A percentile compares a stretch with the other conserved stretches of the same genome.
Conservation (phyloP, 176 grass and related monocot species). For the Carex myosuroides region DNA sequence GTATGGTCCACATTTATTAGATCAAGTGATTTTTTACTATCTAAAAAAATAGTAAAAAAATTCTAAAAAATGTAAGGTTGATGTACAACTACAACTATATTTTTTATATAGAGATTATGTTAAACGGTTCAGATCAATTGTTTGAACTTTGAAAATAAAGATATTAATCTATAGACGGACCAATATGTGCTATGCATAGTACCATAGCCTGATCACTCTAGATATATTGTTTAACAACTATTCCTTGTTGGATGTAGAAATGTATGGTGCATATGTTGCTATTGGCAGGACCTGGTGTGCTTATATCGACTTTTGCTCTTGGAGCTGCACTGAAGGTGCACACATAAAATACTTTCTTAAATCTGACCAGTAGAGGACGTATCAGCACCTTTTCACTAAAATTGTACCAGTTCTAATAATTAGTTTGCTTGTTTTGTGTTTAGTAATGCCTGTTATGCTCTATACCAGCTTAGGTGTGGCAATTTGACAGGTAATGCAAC, state of each 20-base stretch:
- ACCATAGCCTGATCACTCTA: no score
- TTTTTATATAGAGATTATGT: no score
- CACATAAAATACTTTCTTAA: background rate
- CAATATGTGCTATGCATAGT: no score
- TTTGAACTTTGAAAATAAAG: no score
- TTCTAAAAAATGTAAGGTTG: no score
- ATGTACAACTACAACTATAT: no score
- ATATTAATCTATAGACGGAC: no score
- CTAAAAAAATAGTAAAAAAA: no score
- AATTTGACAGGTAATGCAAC: constrained; percentile 5
- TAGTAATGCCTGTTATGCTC: background rate
- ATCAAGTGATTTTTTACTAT: no score
- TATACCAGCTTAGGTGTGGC: background rate
- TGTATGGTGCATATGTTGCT: constrained; percentile 85
- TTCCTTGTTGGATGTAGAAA: constrained; percentile 46
- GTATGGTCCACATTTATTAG: no score
- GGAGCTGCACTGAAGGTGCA: constrained; percentile 57
- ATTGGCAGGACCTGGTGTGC: constrained; percentile 81
- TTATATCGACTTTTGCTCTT: constrained; percentile 71
- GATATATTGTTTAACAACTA: background rate
- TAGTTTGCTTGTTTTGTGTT: background rate
- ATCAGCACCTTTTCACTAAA: background rate
- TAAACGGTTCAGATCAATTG: no score
- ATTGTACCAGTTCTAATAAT: background rate
- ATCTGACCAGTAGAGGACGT: background rate